A percentile compares a stretch with the other conserved stretches of the same genome.
These are phyloP conservation scores for Leptosphaerulina australis DNA, from an alignment of 2,329 filamentous ascomycete species.

Conservation along the genomic window DNA sequence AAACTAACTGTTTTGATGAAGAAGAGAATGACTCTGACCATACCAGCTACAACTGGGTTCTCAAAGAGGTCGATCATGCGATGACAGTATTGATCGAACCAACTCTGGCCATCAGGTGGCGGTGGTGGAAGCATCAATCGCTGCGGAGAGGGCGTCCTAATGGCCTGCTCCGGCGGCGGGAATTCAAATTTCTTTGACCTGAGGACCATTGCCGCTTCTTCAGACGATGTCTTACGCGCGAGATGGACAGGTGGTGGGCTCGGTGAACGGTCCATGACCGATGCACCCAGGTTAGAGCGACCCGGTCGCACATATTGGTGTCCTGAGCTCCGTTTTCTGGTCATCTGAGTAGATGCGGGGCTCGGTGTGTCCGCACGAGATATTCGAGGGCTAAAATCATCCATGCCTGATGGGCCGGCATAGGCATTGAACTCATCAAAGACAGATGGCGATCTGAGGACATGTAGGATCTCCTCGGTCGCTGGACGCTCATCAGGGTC, in stretches of 20 bases:
- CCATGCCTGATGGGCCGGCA: slow-evolving; percentile 42
- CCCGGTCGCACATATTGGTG: slow-evolving; percentile 38
- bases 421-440: slow-evolving; percentile 54
- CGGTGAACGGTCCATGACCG: slow-evolving; percentile 42
- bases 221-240: slow-evolving; percentile 28
- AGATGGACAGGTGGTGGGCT: slow-evolving; percentile 37
- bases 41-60: slow-evolving; percentile 40
- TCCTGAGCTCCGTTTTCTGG: slow-evolving; percentile 32
- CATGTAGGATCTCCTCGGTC: slow-evolving; percentile 81
- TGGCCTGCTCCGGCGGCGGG: slow-evolving; percentile 24
- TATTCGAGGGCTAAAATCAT: slow-evolving; percentile 50
- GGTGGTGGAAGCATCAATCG: slow-evolving; percentile 46
- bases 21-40: slow-evolving; percentile 67
- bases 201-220: slow-evolving; percentile 39
- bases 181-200: slow-evolving; percentile 40
- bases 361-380: slow-evolving; percentile 53
- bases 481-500: slow-evolving; percentile 78
- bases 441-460: slow-evolving; percentile 70
- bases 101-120: slow-evolving; percentile 19
- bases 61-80: slow-evolving; percentile 22
- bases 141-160: slow-evolving; percentile 28
- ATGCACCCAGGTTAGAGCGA: slow-evolving; percentile 43
- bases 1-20: slow-evolving; percentile 70
- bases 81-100: not conserved
- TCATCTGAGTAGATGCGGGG: slow-evolving; percentile 34